Conservation (phyloP, 805 yeast genomes). For the Wickerhamomyces ciferrii region DNA sequence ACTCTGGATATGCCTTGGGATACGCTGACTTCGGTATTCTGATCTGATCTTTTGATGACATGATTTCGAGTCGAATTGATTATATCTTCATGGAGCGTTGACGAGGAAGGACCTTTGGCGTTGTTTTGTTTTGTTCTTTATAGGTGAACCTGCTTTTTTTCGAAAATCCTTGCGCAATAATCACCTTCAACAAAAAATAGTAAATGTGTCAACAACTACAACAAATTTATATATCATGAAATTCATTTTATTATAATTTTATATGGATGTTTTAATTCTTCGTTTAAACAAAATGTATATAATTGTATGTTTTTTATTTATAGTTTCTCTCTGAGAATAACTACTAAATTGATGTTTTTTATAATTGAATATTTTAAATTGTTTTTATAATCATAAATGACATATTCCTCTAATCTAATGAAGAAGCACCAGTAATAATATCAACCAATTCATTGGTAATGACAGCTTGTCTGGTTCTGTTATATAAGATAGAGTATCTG, state of each 20-base stretch:
- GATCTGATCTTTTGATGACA: not conserved
- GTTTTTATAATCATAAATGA: not conserved
- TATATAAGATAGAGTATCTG: constrained; percentile 93
- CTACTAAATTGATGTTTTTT: not conserved
- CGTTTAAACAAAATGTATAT: not conserved
- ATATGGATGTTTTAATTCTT: not conserved
- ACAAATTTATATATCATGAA: not conserved
- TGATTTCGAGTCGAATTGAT: no score
- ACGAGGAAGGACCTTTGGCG: not conserved
- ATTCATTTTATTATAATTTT: constrained; percentile 1
- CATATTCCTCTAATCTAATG: constrained; percentile 63
- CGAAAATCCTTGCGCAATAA: not conserved
- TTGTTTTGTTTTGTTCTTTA: not conserved
- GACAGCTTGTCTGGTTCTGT: constrained; percentile 99
- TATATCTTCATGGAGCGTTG: no score
- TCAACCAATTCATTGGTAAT: constrained; percentile 99
- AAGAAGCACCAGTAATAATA: constrained; percentile 99
- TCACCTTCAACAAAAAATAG: not conserved
- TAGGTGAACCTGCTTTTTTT: not conserved
- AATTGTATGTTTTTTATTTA: not conserved
- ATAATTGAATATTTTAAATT: not conserved
- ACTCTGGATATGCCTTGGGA: constrained; percentile 13
- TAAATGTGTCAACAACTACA: not conserved
- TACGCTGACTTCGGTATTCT: constrained; percentile 17
- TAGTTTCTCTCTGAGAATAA: not conserved